These are phyloP conservation scores for Fraxinus baroniana DNA, from an alignment of 305 asterid genomes.

Conservation along the genomic window DNA sequence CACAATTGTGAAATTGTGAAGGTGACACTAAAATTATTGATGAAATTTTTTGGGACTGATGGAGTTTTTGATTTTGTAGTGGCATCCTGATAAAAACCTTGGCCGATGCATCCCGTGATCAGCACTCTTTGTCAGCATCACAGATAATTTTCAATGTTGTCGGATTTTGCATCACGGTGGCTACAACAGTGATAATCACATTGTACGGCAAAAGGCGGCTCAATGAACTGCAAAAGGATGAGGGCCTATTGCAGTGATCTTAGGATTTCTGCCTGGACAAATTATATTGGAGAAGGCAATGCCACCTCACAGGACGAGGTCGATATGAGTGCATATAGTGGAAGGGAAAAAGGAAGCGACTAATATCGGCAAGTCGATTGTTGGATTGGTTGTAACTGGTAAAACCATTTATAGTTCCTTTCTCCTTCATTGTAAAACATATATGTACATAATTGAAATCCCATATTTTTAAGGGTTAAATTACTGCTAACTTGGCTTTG, in stretches of 20 bases:
- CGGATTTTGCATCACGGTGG: slow-evolving; percentile 59
- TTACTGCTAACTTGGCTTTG: neutral
- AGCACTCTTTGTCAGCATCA: slow-evolving; percentile 38
- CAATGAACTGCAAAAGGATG: slow-evolving; percentile 57
- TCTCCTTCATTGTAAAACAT: neutral
- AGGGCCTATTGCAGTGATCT: slow-evolving; percentile 43
- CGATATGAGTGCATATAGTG: neutral
- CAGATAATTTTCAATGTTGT: slow-evolving; percentile 57
- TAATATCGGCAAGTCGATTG: neutral
- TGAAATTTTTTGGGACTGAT: neutral
- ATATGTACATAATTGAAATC: neutral
- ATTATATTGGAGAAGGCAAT: neutral
- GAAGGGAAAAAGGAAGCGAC: neutral
- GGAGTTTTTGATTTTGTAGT: slow-evolving; percentile 38
- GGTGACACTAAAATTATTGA: neutral
- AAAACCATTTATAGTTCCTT: neutral
- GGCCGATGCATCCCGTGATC: slow-evolving; percentile 68
- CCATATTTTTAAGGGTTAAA: neutral
- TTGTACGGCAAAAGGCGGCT: slow-evolving; percentile 67
- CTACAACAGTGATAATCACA: slow-evolving; percentile 56
- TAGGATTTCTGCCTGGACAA: neutral
- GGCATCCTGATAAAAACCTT: slow-evolving; percentile 71
- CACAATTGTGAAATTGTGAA: neutral
- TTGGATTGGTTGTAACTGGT: neutral
- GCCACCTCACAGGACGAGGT: neutral